Conservation (phyloP, 768 basidiomycete genomes). For the Boletus rufocinnamomeus region DNA sequence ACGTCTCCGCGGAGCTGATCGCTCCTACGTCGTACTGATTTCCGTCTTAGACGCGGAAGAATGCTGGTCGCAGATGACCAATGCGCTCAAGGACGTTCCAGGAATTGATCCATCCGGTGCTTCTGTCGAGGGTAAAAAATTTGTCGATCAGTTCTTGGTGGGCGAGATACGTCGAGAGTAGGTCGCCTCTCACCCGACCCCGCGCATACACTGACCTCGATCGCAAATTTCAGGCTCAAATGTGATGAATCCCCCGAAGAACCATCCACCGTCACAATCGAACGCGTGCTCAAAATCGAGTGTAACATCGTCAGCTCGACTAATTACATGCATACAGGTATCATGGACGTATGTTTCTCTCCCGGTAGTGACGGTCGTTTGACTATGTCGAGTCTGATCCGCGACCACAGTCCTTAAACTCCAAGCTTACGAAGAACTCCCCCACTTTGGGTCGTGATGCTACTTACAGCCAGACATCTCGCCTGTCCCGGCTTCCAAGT, state of each 20-base stretch:
- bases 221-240: constrained; percentile 52
- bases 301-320: constrained; percentile 89
- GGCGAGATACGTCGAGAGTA: constrained; percentile 77
- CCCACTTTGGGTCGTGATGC: constrained; percentile 80
- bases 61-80: constrained; percentile 77
- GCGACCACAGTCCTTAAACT: constrained; percentile 69
- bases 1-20: neutral
- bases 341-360: constrained; percentile 64
- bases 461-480: constrained; percentile 75
- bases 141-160: constrained; percentile 80
- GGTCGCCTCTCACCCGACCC: neutral
- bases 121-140: constrained; percentile 47
- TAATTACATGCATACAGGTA: constrained; percentile 87
- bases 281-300: constrained; percentile 84
- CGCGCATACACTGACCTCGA: constrained; percentile 24
- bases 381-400: constrained; percentile 1
- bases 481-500: constrained; percentile 79
- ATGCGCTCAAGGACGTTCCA: constrained; percentile 70
- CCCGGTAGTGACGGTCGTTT: constrained; percentile 5
- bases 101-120: constrained; percentile 38
- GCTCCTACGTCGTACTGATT: constrained; percentile 1
- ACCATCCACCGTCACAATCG: constrained; percentile 56
- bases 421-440: constrained; percentile 83
- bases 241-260: constrained; percentile 87
- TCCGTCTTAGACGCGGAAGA: constrained; percentile 82